Evolutionary conservation across 1,284 basidiomycete species (phyloP), one percentile per base, ranked within the genome.

Genomic region (Naganishia albida): DNA sequence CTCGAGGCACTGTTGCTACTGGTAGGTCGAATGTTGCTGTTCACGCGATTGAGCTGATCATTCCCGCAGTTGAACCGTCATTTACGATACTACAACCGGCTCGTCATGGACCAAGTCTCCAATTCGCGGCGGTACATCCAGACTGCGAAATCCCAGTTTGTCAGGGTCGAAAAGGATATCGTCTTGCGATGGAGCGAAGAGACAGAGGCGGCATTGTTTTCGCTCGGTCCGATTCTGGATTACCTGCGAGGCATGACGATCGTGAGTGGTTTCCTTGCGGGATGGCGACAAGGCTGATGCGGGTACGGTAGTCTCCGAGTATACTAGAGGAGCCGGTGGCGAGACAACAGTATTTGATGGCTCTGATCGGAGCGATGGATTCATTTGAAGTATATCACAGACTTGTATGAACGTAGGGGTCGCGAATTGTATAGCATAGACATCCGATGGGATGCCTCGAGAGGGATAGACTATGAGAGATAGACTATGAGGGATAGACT

Each of bases 151-250:
- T 55, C 57, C 10, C 64, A 65, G 44, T 60, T 60, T 44, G 64
- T 59, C 15, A 49, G 56, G 20, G 64, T 65, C 18, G 64, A 65
- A 40, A 57, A 65, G 50, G 64, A 65, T 53, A 65, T 65, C 42
- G 64, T 65, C 28, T 38, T 65, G 28, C 48, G 56, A 1, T 65
- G 64, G 64, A 65, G 56, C 30, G 64, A 65, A 25, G 64, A 60
- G 25, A 62, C 55, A 6, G 64, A 65, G 56, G 23, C 57, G 20
- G 56, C 56, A 8, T 38, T 60, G 23, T 16, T 50, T 13, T 28
- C 46, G 1, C 30, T 60, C 13, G 49, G 38, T n/a, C 56, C 56
- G 20, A 48, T 60, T 18, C 23, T 60, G 34, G 56, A 60, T 15
- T 60, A 49, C 34, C 56, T 60, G 46, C 34, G 46, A 23, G 56